phyloP scores from a whole-genome alignment of 2,329 filamentous ascomycete genomes.

The Corynespora cassiicola region DNA sequence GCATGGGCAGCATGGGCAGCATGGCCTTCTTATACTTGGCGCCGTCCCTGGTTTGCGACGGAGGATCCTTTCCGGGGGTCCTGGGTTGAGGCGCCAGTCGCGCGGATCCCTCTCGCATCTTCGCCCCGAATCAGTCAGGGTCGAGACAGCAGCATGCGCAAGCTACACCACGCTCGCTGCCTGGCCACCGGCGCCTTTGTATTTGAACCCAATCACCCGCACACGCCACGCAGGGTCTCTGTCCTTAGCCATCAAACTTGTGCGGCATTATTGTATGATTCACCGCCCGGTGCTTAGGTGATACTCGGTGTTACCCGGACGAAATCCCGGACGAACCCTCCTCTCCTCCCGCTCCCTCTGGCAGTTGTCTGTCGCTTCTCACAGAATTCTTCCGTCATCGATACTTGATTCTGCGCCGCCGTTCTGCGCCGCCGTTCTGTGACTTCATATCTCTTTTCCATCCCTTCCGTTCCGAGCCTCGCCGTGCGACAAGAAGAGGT shows the following conservation, averaged over 20 bases:
- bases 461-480: not conserved
- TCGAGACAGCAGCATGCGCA: constrained; percentile 1
- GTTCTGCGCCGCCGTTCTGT: constrained; percentile 9
- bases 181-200: constrained; percentile 14
- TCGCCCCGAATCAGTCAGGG: constrained; percentile 10
- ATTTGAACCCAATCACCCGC: no score
- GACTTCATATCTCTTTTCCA: constrained; percentile 9
- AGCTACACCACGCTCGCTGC: constrained; percentile 13
- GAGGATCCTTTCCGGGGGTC: no score
- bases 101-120: no score
- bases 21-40: no score
- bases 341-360: no score
- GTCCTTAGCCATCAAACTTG: constrained; percentile 3
- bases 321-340: constrained; percentile 11
- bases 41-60: no score
- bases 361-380: no score
- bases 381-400: no score
- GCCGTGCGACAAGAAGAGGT: not conserved
- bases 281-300: constrained; percentile 19
- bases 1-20: no score
- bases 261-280: constrained; percentile 18
- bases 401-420: constrained; percentile 9
- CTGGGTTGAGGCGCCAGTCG: no score
- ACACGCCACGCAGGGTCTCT: no score
- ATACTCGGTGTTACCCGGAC: constrained; percentile 17